A percentile compares a stretch with the other conserved stretches of the same genome.
Conservation (phyloP, 495 filamentous ascomycete species). For the Glutinoglossum americanum region DNA sequence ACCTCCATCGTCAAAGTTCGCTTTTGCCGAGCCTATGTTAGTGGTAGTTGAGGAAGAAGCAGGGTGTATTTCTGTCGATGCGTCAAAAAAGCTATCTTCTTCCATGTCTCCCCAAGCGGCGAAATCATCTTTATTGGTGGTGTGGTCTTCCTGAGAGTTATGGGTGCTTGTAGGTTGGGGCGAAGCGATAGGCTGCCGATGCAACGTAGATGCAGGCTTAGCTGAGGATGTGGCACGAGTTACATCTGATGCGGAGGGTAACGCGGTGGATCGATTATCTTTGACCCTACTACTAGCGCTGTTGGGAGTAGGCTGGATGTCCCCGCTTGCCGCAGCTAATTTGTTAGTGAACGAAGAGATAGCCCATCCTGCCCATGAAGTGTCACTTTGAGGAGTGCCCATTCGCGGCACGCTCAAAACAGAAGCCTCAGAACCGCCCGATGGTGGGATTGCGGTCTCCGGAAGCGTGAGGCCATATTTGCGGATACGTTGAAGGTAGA, state of each 20-base stretch:
- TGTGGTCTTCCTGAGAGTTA: neutral
- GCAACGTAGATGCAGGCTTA: slow-evolving; percentile 29
- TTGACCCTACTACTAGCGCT: slow-evolving; percentile 16
- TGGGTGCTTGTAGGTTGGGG: slow-evolving; percentile 13
- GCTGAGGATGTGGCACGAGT: slow-evolving; percentile 7
- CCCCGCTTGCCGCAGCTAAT: slow-evolving; percentile 56
- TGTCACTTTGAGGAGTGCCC: slow-evolving; percentile 48
- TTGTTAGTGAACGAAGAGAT: slow-evolving; percentile 99
- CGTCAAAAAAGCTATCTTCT: slow-evolving; percentile 1
- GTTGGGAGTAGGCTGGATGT: slow-evolving; percentile 42
- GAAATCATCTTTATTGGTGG: slow-evolving; percentile 31
- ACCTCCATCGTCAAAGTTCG: slow-evolving; percentile 54
- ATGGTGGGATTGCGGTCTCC: slow-evolving; percentile 45
- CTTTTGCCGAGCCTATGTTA: slow-evolving; percentile 10
- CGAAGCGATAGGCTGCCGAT: slow-evolving; percentile 30
- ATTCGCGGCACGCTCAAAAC: slow-evolving; percentile 34
- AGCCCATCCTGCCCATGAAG: slow-evolving; percentile 87
- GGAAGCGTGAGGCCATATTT: slow-evolving; percentile 58
- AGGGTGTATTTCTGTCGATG: neutral
- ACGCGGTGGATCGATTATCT: slow-evolving; percentile 21
- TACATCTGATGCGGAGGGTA: slow-evolving; percentile 17
- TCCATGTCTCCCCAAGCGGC: slow-evolving; percentile 54
- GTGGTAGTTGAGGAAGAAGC: slow-evolving; percentile 11
- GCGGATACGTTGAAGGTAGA: slow-evolving; percentile 68
- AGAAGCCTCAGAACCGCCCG: slow-evolving; percentile 16